Percentiles rank a stretch among this genome's conserved stretches.
Evolutionary conservation across 2,329 filamentous ascomycete genomes (phyloP).

Genomic region (Cadophora malorum): DNA sequence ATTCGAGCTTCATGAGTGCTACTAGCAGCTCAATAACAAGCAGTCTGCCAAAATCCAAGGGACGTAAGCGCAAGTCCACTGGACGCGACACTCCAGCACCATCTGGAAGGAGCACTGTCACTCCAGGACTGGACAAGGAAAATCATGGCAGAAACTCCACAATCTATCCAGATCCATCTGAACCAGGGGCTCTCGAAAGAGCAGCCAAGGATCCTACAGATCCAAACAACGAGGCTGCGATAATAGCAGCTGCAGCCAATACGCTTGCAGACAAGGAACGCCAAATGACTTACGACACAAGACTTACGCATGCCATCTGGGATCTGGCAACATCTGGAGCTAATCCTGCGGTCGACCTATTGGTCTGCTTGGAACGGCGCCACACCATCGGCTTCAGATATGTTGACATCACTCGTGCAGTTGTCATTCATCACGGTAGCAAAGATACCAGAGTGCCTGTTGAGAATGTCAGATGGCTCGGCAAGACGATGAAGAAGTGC

Average conservation of each 20-base stretch:
- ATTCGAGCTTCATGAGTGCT: slow-evolving; percentile 92
- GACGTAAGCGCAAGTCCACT: slow-evolving; percentile 66
- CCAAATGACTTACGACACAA: slow-evolving; percentile 78
- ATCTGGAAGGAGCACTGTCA: slow-evolving; percentile 47
- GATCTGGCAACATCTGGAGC: slow-evolving; percentile 87
- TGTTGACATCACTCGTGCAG: slow-evolving; percentile 88
- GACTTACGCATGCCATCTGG: slow-evolving; percentile 94
- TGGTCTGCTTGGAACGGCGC: slow-evolving; percentile 89
- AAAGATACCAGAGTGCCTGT: slow-evolving; percentile 91
- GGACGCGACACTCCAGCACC: slow-evolving; percentile 48
- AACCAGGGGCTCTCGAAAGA: slow-evolving; percentile 38
- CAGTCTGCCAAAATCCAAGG: slow-evolving; percentile 71
- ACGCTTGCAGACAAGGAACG: slow-evolving; percentile 73
- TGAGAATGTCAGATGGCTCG: slow-evolving; percentile 94
- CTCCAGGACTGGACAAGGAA: slow-evolving; percentile 44
- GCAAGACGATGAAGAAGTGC: slow-evolving; percentile 90
- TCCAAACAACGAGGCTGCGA: slow-evolving; percentile 43
- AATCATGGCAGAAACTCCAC: slow-evolving; percentile 42
- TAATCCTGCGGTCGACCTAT: slow-evolving; percentile 90
- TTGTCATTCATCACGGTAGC: slow-evolving; percentile 93
- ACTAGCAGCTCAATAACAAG: slow-evolving; percentile 86
- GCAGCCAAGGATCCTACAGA: slow-evolving; percentile 41
- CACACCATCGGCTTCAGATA: slow-evolving; percentile 96
- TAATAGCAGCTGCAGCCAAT: slow-evolving; percentile 59
- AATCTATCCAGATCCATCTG: slow-evolving; percentile 42